These are phyloP conservation scores for Cucurbita maxima DNA, from an alignment of 306 rosid species.

Conservation along the genomic window DNA sequence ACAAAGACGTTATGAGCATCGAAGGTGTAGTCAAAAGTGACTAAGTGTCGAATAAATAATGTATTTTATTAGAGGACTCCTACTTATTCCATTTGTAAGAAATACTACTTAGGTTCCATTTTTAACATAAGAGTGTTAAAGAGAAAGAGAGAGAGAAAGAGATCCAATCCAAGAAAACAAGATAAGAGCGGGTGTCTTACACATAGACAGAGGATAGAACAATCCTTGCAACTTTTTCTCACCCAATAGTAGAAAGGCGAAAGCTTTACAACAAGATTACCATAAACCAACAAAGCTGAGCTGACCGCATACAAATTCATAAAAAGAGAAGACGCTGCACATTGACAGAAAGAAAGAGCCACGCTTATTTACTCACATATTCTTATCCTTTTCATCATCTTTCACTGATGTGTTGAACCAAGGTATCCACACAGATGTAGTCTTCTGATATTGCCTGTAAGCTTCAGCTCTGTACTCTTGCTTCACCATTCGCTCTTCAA, in stretches of 20 bases:
- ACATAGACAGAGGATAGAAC: neutral
- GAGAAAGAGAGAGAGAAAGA: too few relatives aligned
- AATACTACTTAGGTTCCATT: too few relatives aligned
- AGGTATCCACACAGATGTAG: slow-evolving; percentile 81
- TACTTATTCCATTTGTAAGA: too few relatives aligned
- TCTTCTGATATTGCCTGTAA: slow-evolving; percentile 61
- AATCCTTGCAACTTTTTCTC: neutral
- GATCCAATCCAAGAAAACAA: neutral
- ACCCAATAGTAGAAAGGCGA: neutral
- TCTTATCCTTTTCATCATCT: slow-evolving; percentile 37
- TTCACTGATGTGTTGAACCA: slow-evolving; percentile 50
- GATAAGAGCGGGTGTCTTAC: neutral
- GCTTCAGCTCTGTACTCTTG: slow-evolving; percentile 58
- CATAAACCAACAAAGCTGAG: neutral
- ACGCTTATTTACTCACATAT: slow-evolving; percentile 12
- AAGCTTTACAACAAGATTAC: neutral
- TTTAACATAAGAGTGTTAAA: too few relatives aligned
- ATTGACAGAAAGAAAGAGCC: neutral
- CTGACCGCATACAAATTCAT: neutral
- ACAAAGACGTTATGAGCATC: too few relatives aligned
- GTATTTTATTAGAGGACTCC: too few relatives aligned
- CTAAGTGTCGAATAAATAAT: too few relatives aligned
- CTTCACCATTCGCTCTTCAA: slow-evolving; percentile 70
- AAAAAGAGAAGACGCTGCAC: neutral
- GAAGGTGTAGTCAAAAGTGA: too few relatives aligned